Evolutionary conservation across 768 basidiomycete species (phyloP).

Genomic region (Kwoniella sp.): DNA sequence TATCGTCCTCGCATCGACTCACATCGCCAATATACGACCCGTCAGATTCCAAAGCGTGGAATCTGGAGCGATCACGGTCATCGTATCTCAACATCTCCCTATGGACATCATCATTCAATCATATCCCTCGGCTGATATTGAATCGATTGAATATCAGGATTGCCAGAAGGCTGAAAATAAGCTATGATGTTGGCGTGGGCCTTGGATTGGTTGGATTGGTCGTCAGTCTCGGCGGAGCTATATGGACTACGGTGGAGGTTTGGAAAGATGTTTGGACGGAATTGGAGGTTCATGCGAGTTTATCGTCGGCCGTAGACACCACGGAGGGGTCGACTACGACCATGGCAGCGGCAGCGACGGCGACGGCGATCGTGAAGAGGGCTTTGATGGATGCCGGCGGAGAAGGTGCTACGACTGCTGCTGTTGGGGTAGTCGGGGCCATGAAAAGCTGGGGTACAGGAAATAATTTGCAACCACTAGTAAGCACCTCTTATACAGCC

Average conservation of each 20-base stretch:
- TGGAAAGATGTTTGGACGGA: slow-evolving; percentile 45
- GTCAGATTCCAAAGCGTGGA: slow-evolving; percentile 13
- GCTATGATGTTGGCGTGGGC: slow-evolving; percentile 30
- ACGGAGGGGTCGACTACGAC: background rate
- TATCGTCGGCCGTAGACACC: background rate
- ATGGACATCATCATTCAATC: slow-evolving; percentile 33
- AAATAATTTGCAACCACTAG: slow-evolving; percentile 43
- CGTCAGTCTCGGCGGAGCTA: slow-evolving; percentile 11
- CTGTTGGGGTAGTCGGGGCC: background rate
- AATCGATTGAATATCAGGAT: slow-evolving; percentile 4
- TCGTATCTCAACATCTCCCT: slow-evolving; percentile 19
- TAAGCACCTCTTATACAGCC: slow-evolving; percentile 15
- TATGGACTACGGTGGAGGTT: slow-evolving; percentile 33
- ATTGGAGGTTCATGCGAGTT: slow-evolving; percentile 29
- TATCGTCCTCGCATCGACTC: slow-evolving; percentile 19
- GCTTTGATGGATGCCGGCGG: background rate
- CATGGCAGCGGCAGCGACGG: background rate
- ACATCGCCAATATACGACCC: slow-evolving; percentile 17
- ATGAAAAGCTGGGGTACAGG: slow-evolving; percentile 10
- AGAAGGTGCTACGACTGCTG: background rate
- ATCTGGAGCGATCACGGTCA: slow-evolving; percentile 24
- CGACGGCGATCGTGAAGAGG: slow-evolving; percentile 7
- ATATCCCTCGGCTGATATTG: slow-evolving; percentile 27
- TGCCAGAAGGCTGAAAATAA: slow-evolving; percentile 12
- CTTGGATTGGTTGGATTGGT: slow-evolving; percentile 26